These are phyloP conservation scores for Solanum lycopersicoides DNA, from an alignment of 257 asterid species.

Conservation along the genomic window DNA sequence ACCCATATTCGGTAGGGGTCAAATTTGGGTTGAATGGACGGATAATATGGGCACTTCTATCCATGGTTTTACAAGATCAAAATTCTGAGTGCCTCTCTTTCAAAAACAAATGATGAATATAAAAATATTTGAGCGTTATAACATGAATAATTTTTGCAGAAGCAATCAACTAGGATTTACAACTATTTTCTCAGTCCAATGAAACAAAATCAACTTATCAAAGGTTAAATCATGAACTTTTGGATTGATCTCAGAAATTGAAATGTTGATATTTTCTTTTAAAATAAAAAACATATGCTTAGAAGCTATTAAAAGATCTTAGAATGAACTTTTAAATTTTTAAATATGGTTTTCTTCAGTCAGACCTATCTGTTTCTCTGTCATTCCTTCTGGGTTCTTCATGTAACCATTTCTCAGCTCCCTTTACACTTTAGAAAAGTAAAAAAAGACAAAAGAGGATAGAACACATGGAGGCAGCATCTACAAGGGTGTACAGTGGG, in stretches of 20 bases:
- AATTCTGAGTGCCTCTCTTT: not conserved
- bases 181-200: not conserved
- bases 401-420: not conserved
- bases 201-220: not conserved
- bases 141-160: not conserved
- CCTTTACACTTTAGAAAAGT: not conserved
- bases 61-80: not conserved
- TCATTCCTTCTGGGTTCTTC: not conserved
- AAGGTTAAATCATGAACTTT: not conserved
- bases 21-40: not conserved
- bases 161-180: not conserved
- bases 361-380: not conserved
- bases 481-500: not conserved
- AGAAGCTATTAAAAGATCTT: not conserved
- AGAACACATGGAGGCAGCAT: not conserved
- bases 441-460: not conserved
- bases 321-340: not conserved
- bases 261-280: not conserved
- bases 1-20: not conserved
- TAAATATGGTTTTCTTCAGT: not conserved
- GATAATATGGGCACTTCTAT: not conserved
- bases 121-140: not conserved
- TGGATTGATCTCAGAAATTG: not conserved
- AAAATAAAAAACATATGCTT: not conserved
- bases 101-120: not conserved